Conservation (phyloP, 192 early-diverging fungal species). For the Umbelopsis ramanniana region DNA sequence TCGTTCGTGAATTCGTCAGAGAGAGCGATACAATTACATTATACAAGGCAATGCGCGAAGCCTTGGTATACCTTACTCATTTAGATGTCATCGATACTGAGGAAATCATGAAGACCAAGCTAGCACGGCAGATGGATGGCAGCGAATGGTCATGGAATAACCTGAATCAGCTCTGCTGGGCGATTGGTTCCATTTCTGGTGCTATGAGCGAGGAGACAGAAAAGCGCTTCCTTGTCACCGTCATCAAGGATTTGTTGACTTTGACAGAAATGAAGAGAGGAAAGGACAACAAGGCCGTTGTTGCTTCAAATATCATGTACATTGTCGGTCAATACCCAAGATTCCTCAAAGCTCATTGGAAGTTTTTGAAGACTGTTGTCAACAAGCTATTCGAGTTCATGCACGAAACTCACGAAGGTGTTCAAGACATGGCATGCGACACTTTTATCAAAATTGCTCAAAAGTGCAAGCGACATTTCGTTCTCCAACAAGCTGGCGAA, state of each 20-base stretch:
- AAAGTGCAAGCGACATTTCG: conserved; percentile 97
- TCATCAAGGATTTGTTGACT: conserved; percentile 97
- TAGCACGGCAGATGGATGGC: conserved; percentile 94
- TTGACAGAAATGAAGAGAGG: conserved; percentile 97
- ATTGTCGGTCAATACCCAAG: conserved; percentile 99
- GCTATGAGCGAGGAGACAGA: conserved; percentile 97
- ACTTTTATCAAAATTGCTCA: conserved; percentile 99
- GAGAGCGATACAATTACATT: conserved; percentile 97
- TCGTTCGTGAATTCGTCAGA: conserved; percentile 96
- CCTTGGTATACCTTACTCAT: conserved; percentile 96
- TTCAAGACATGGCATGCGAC: conserved; percentile 99
- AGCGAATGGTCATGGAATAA: conserved; percentile 98
- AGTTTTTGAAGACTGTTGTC: conserved; percentile 99
- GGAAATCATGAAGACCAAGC: conserved; percentile 93
- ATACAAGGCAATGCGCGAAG: conserved; percentile 98
- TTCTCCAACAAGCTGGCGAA: conserved; percentile 91
- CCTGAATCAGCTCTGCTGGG: conserved; percentile 98
- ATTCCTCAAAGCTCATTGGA: conserved; percentile 99
- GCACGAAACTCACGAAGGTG: conserved; percentile 99
- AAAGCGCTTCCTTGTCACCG: conserved; percentile 95
- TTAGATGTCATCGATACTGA: conserved; percentile 94
- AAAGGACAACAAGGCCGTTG: conserved; percentile 99
- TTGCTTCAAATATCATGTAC: conserved; percentile 99
- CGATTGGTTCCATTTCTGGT: conserved; percentile 97
- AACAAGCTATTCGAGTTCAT: conserved; percentile 99